Evolutionary conservation across 495 filamentous ascomycete species (phyloP).

Genomic region (Aspergillus hancockii): DNA sequence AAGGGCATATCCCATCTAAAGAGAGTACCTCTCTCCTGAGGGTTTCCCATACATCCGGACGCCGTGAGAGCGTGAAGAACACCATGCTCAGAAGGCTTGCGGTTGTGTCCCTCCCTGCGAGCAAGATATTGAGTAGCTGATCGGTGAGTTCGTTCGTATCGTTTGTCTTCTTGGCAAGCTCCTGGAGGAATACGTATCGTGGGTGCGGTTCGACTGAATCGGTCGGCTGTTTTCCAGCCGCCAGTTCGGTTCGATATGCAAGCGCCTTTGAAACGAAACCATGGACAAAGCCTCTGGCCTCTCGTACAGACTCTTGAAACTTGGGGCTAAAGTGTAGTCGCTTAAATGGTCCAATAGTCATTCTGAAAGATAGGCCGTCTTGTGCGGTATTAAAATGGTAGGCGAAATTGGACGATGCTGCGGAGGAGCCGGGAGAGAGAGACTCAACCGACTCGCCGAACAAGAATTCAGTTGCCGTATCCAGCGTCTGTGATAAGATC

Average conservation of each 20-base stretch:
- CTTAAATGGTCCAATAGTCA: neutral
- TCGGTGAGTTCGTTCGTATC: conserved; percentile 6
- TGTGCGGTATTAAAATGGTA: neutral
- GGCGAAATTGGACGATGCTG: conserved; percentile 47
- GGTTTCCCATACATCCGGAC: conserved; percentile 42
- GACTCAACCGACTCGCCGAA: conserved; percentile 44
- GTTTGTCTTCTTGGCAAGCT: conserved; percentile 8
- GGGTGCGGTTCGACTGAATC: neutral
- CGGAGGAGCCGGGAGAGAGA: conserved; percentile 15
- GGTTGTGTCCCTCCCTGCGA: conserved; percentile 62
- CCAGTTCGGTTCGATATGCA: neutral
- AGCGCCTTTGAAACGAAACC: conserved; percentile 24
- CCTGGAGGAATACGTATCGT: conserved; percentile 11
- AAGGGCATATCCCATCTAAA: conserved; percentile 2
- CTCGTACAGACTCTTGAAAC: neutral
- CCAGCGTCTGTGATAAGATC: conserved; percentile 47
- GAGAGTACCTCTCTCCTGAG: conserved; percentile 52
- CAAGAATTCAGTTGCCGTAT: conserved; percentile 60
- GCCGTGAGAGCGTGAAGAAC: conserved; percentile 55
- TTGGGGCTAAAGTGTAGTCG: neutral
- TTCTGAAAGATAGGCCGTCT: neutral
- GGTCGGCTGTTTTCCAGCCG: neutral
- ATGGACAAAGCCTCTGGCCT: neutral
- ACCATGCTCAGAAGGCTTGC: conserved; percentile 56
- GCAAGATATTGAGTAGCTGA: conserved; percentile 37